Conservation (phyloP, 2,329 filamentous ascomycete genomes). For the Venturia asperata region DNA sequence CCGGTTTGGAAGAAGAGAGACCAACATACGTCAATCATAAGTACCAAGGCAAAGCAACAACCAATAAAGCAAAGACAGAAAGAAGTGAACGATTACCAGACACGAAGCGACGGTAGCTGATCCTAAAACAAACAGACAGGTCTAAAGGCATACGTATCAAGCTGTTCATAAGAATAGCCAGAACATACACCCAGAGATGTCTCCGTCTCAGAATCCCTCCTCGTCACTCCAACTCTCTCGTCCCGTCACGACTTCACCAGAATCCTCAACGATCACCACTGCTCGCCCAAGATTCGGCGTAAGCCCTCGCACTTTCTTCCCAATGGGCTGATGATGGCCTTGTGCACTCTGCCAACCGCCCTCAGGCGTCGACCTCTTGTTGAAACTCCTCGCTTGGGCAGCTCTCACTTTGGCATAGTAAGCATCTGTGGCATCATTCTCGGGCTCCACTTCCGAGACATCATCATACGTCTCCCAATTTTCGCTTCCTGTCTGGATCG, state of each 20-base stretch:
- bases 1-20: background rate
- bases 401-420: conserved; percentile 75
- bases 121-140: background rate
- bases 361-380: conserved; percentile 22
- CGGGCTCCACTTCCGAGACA: conserved; percentile 60
- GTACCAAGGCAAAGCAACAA: background rate
- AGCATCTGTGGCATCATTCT: conserved; percentile 56
- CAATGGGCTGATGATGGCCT: conserved; percentile 22
- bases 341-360: conserved; percentile 18
- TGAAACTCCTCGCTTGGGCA: conserved; percentile 37
- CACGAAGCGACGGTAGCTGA: background rate
- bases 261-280: conserved; percentile 35
- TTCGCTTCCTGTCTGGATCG: conserved; percentile 53
- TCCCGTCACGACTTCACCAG: conserved; percentile 39
- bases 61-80: background rate
- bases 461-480: conserved; percentile 98
- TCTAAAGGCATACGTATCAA: background rate
- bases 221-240: conserved; percentile 52
- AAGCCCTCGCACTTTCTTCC: conserved; percentile 32
- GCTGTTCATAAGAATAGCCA: conserved; percentile 3
- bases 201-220: conserved; percentile 12
- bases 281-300: conserved; percentile 30
- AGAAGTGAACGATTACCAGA: background rate
- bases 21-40: background rate
- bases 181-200: background rate